Evolutionary conservation across 2,329 filamentous ascomycete genomes (phyloP).

Genomic region (Talaromyces rugulosus): DNA sequence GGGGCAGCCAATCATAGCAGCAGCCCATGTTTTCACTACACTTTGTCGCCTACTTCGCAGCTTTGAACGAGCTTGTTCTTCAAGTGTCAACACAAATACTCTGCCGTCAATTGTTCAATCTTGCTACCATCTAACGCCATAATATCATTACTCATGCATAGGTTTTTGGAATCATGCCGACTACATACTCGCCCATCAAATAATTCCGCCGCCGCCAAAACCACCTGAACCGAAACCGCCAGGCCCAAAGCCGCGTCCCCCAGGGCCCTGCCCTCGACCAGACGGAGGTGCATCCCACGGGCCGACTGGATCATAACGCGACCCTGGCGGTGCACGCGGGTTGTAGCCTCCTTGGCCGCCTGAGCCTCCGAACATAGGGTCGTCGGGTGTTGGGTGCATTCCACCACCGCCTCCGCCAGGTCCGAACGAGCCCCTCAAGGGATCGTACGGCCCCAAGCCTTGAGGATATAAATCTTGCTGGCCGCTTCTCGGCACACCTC

Average conservation of each 20-base stretch:
- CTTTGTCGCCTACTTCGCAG: neutral
- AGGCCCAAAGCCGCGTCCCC: slow-evolving; percentile 42
- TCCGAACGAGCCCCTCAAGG: slow-evolving; percentile 64
- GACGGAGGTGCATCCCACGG: slow-evolving; percentile 57
- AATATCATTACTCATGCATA: slow-evolving; percentile 41
- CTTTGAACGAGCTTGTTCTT: neutral
- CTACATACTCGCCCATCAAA: slow-evolving; percentile 22
- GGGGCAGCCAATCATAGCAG: neutral
- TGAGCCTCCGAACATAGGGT: slow-evolving; percentile 66
- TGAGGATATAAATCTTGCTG: slow-evolving; percentile 84
- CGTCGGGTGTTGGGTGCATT: slow-evolving; percentile 95
- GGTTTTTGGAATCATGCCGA: neutral
- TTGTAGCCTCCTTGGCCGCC: slow-evolving; percentile 57
- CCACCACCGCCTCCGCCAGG: slow-evolving; percentile 64
- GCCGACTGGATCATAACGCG: slow-evolving; percentile 84
- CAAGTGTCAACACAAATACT: neutral
- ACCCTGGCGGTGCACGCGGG: slow-evolving; percentile 75
- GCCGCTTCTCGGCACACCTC: slow-evolving; percentile 67
- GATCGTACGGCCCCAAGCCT: slow-evolving; percentile 79
- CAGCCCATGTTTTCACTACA: neutral
- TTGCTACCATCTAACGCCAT: slow-evolving; percentile 29
- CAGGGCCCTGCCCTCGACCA: slow-evolving; percentile 42
- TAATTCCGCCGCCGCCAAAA: slow-evolving; percentile 31
- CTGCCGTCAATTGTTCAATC: neutral
- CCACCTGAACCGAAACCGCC: slow-evolving; percentile 39